Base-by-base conservation (phyloP, 495 filamentous ascomycete species). In the Patellaria atrata region DNA sequence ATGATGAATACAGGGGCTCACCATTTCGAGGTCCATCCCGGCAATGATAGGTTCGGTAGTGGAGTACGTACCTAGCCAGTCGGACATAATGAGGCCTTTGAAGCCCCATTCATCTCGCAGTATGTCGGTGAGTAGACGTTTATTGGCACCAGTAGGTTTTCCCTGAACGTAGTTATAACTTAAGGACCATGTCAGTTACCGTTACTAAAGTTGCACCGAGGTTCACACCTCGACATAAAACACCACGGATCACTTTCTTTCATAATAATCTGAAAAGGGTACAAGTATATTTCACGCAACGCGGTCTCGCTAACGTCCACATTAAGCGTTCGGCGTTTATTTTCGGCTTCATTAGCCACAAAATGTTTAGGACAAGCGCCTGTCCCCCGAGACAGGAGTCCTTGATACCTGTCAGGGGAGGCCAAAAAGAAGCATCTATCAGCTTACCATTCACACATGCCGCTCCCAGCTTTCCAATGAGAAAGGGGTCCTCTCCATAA, bases 161-260 rank as follows among this genome's bases (percentile, higher is more conserved):
- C 75, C 78, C 44, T 82, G 79, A 28, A 83, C 60, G 37, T 72
- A 73, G 41, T 80, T 81, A 41, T 81, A 82, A n/a, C n/a, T n/a
- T n/a, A n/a, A n/a, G n/a, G n/a, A n/a, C n/a, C n/a, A n/a, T n/a
- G n/a, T n/a, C n/a, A n/a, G n/a, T n/a, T n/a, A n/a, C n/a, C n/a
- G n/a, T n/a, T n/a, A n/a, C n/a, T n/a, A n/a, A n/a, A n/a, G n/a
- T n/a, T n/a, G n/a, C n/a, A n/a, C n/a, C 36, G 67, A 68, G 5
- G 75, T 76, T n/a, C n/a, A 27, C 27, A 36, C n/a, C 33, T 36
- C 7, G 33, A 25, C 78, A 83, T 83, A 25, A 82, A 61, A 33
- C 70, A 70, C 9, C 65, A 64, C 1, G 73, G 69, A 28, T 67
- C 58, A 13, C 67, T 61, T 28, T 79, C 72, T 4, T 71, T 60